Base-by-base conservation (phyloP, 2,329 filamentous ascomycete species). In the Colletotrichum kahawae region DNA sequence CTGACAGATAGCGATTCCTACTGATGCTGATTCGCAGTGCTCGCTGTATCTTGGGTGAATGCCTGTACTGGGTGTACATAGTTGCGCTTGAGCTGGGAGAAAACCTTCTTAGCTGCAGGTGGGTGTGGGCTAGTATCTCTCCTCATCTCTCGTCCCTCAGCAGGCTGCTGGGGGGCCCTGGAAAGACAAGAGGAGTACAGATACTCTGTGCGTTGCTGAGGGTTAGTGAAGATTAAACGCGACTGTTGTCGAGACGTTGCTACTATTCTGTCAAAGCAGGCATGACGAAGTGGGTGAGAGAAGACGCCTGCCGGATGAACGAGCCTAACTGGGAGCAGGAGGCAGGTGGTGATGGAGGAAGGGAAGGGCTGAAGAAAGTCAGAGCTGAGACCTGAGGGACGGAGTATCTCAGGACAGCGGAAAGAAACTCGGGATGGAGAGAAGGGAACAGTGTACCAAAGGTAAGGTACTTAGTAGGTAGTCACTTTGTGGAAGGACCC, bases 81-180 rank as follows among this genome's bases (percentile, higher is more conserved):
- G 34, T 70, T 65, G 67, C 36, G 67, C 48, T 74, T 67, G 65
- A 33, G 31, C 62, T 38, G 63, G 51, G 54, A n/a, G 27, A 27
- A 51, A 56, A 43, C 62, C 54, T 67, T 74, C 66, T 36, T 69
- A 57, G 71, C 31, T 74, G 71, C 71, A 74, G 62, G 62, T 34
- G 68, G 34, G 69, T 63, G 60, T 43, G 62, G 38, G 38, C 60
- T 66, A 66, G 29, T 14, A 66, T 66, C 27, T 74, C 38, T 70
- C 31, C 66, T 70, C 60, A 66, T 64, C 67, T 65, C 59, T 57
- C 62, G 59, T 65, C 24, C 59, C 71, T 48, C 29, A 67, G 43
- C 34, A 24, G 31, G 18, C 34, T 63, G 34, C 60, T 36, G 60
- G 60, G 60, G 60, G 31, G 18, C 34, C 60, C 60, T 63, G 60